Evolutionary conservation across 2,329 filamentous ascomycete genomes (phyloP), one percentile per base, ranked within the genome.

Genomic region (Huntiella bhutanensis): DNA sequence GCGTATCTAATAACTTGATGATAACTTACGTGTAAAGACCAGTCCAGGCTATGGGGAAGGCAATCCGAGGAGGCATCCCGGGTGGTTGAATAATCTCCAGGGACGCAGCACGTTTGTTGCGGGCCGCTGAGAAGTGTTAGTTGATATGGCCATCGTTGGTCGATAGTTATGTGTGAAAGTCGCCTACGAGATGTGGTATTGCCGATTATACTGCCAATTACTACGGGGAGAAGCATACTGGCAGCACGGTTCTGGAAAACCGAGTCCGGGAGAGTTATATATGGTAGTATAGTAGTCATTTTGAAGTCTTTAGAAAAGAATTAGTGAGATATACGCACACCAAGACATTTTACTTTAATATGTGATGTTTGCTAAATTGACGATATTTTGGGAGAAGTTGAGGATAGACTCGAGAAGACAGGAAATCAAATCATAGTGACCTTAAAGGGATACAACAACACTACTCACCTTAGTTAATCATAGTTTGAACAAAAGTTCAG

Each of bases 261-360:
- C 53, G 72, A 66, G 41, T 70, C 64, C 2, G 85, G 84, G 13
- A 93, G 68, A 16, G 82, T 86, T 52, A 92, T 63, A 35, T 75
- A 77, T n/a, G 82, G 77, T 50, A 91, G 75, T 60, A 81, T 80
- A 51, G 82, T 77, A 8, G 82, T 87, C 83, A 91, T 92, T 39
- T 51, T 69, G 60, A 19, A 7, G 5, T 33, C 12, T 32, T 32
- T 41, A 41, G 19, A 32, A 13, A 10, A 36, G 28, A 13, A 33
- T 19, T 41, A 36, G 11, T 17, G 15, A 36, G 12, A 36, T n/a
- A 11, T 36, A 36, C 11, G 34, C 34, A 16, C 34, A 36, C 34
- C 34, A 36, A 11, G 12, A n/a, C 34, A 36, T 36, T n/a, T n/a
- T 36, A 4, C 2, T 10, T 28, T 28, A 2, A 28, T 28, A 28